Percentiles rank a stretch among this genome's conserved stretches.
Evolutionary conservation across 1,284 basidiomycete species (phyloP).

Genomic region (Ganoderma leucocontextum): DNA sequence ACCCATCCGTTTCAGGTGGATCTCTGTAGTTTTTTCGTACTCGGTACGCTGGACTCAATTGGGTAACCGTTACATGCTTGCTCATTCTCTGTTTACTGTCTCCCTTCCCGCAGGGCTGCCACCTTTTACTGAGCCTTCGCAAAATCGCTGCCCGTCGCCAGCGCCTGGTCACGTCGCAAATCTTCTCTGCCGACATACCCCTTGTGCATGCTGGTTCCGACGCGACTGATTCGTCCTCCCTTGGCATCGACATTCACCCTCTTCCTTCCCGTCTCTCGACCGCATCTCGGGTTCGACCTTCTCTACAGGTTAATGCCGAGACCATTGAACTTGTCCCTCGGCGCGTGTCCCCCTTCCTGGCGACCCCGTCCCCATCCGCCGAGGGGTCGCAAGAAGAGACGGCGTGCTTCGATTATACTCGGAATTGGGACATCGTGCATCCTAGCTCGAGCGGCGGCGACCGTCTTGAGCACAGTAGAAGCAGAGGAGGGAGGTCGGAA

Average conservation of each 20-base stretch:
- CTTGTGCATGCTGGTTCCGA: background rate
- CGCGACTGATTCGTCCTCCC: slow-evolving; percentile 1
- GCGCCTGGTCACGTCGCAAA: slow-evolving; percentile 18
- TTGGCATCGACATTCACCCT: slow-evolving; percentile 1
- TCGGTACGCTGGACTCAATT: slow-evolving; percentile 18
- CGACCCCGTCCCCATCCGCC: background rate
- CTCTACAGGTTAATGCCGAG: background rate
- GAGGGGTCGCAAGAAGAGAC: background rate
- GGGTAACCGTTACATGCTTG: too few species aligned
- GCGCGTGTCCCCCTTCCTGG: background rate
- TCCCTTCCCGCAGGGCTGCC: slow-evolving; percentile 21
- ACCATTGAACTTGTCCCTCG: slow-evolving; percentile 23
- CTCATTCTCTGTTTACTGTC: too few species aligned
- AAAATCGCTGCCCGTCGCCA: slow-evolving; percentile 25
- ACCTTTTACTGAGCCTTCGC: slow-evolving; percentile 30
- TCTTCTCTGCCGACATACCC: slow-evolving; percentile 19
- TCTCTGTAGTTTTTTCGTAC: slow-evolving; percentile 28
- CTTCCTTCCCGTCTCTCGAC: slow-evolving; percentile 1
- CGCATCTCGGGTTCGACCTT: slow-evolving; percentile 3
- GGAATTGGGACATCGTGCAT: slow-evolving; percentile 3
- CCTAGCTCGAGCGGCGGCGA: background rate
- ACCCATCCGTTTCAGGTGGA: slow-evolving; percentile 15
- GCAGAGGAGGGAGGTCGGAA: slow-evolving; percentile 9
- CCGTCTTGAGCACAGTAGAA: background rate
- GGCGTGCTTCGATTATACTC: background rate